Percentiles rank a stretch among this genome's conserved stretches.
phyloP scores from a whole-genome alignment of 2,329 filamentous ascomycete species.

The Aureobasidium melanogenum region DNA sequence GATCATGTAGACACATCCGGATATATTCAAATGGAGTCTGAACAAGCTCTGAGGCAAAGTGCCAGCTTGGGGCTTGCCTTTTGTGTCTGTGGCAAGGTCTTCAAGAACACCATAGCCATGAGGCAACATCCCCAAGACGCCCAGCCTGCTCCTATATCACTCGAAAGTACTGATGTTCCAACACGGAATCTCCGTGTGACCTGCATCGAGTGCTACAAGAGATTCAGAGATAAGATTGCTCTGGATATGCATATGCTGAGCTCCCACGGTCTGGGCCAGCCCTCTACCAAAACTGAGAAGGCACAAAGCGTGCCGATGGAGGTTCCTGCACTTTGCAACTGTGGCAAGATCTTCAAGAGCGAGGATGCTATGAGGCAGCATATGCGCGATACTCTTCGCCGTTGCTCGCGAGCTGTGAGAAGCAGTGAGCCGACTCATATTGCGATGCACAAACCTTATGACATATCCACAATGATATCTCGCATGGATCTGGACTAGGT shows the following conservation, averaged over 20 bases:
- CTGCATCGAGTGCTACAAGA: not conserved
- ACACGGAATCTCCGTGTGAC: not conserved
- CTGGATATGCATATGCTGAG: not conserved
- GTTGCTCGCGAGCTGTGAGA: not conserved
- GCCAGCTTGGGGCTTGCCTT: not conserved
- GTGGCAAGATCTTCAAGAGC: not conserved
- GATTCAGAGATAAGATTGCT: not conserved
- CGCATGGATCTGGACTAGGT: not conserved
- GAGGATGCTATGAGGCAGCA: not conserved
- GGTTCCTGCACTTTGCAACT: not conserved
- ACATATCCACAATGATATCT: not conserved
- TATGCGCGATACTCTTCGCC: not conserved
- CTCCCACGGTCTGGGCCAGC: not conserved
- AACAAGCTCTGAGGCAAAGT: not conserved
- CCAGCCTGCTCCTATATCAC: not conserved
- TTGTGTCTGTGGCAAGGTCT: not conserved
- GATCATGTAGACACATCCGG: not conserved
- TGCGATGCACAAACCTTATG: not conserved
- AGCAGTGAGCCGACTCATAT: not conserved
- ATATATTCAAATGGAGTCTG: not conserved
- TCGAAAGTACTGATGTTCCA: not conserved
- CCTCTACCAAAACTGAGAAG: not conserved
- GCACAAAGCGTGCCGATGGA: not conserved
- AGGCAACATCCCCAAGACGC: not conserved
- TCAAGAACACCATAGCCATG: not conserved